Evolutionary conservation across 441 rosid genomes (phyloP), one percentile per base, ranked within the genome.

Genomic region (Dalechampia spathulata): DNA sequence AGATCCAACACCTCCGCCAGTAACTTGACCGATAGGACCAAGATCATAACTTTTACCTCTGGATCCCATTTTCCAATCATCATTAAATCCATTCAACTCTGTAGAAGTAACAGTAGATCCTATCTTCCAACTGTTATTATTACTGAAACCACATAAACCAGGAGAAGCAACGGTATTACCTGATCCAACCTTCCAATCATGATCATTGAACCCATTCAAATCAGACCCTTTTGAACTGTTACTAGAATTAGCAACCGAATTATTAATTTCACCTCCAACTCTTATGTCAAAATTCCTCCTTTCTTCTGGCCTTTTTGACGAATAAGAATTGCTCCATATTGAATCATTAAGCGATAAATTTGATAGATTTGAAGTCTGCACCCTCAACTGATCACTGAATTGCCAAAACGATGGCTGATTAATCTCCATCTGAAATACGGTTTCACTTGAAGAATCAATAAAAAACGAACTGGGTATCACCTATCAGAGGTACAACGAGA

Each of bases 331-430:
- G 83, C 90, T 78, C 98, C 98, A 91, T 32, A 91, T 91, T 4
- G 98, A 87, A 45, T 88, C 96, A 52, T 75, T 83, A 34, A 86
- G 81, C 1, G 96, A 83, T 13, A 88, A 77, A 65, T 78, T 87
- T n/a, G 91, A 83, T 30, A 86, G 54, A 69, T 76, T 80, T 0
- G 82, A 64, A 3, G 71, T 52, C 20, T 90, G 91, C 12, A 76
- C 50, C 68, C 98, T 75, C 27, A 91, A 68, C 58, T 88, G 95
- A 58, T 91, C 98, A 60, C 96, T 88, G 79, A 91, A 91, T 46
- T 88, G 95, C 74, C 78, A 86, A 67, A 91, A 91, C 0, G 96
- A 83, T 60, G 83, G 87, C 76, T 85, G 85, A 41, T 90, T 82
- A 60, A 64, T 77, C 75, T 83, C 90, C 95, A 86, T 86, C 37